A percentile compares a stretch with the other conserved stretches of the same genome.
These are phyloP conservation scores for Hymenotorrendiella dingleyae DNA, from an alignment of 2,329 filamentous ascomycete species.

Conservation along the genomic window DNA sequence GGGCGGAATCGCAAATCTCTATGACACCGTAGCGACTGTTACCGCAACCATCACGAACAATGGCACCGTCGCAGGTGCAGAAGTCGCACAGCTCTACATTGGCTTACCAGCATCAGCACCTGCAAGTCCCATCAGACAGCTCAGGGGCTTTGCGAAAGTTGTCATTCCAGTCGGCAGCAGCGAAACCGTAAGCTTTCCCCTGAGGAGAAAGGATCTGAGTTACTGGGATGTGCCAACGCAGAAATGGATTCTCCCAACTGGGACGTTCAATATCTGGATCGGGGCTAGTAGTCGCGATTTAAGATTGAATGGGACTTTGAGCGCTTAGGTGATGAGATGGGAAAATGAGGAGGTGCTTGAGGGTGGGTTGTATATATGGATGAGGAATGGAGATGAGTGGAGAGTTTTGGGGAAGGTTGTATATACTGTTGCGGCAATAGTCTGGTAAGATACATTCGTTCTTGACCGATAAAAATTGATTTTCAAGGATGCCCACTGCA, in stretches of 20 bases:
- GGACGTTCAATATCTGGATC: constrained; percentile 18
- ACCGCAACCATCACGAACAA: constrained; percentile 56
- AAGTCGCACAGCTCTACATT: constrained; percentile 46
- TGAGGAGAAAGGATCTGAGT: constrained; percentile 43
- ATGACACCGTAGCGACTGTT: constrained; percentile 55
- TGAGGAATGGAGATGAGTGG: too few species aligned
- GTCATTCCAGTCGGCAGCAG: constrained; percentile 41
- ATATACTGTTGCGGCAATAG: too few species aligned
- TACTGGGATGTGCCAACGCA: constrained; percentile 56
- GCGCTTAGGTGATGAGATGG: too few species aligned
- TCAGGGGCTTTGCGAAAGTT: constrained; percentile 59
- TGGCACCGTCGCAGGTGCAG: constrained; percentile 45
- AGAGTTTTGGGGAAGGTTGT: too few species aligned
- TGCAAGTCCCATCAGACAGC: constrained; percentile 34
- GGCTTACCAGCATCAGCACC: constrained; percentile 34
- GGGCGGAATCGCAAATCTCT: constrained; percentile 55
- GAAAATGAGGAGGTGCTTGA: too few species aligned
- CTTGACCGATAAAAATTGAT: too few species aligned
- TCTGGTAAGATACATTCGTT: too few species aligned
- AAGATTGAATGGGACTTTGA: constrained; percentile 17
- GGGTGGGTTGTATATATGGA: too few species aligned
- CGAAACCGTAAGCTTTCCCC: constrained; percentile 37
- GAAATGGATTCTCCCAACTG: constrained; percentile 45
- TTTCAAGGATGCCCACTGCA: too few species aligned
- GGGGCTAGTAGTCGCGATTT: constrained; percentile 26